Base-by-base conservation (phyloP, 2,329 filamentous ascomycete species). In the Fusarium fujikuroi region DNA sequence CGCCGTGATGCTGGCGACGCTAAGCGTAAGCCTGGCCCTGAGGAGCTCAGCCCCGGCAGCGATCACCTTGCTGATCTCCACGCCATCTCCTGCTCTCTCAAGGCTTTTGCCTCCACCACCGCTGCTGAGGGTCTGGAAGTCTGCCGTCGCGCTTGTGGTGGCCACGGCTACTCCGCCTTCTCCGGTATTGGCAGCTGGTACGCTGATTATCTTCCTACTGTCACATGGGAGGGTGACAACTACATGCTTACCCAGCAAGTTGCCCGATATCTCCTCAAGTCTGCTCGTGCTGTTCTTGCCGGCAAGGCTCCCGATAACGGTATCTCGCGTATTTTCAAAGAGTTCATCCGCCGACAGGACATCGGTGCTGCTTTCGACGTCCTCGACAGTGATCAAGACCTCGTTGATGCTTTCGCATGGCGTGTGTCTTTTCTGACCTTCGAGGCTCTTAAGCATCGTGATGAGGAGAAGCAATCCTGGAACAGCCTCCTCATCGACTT, bases 201-300 rank as follows among this genome's bases (percentile, higher is more conserved):
- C 76, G 87, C 92, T 34, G 92, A 95, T 80, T 94, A 94, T 79
- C 85, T 94, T 3, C 92, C 93, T n/a, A 84, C 82, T 7, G 83
- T 85, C 8, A 93, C 92, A 15, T 93, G 91, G 90, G 92, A 94
- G 80, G 92, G 92, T 49, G 92, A 94, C 83, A 94, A 93, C 85
- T 94, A 93, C 84, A 94, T 95, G 92, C 85, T 95, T 66, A 93
- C 92, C 15, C 92, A 95, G 81, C 92, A 95, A 83, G 92, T 94
- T 6, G 91, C 91, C 6, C 88, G 92, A 65, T 94, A 94, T 77
- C 88, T 95, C 50, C 87, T 95, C 73, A 95, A 94, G 86, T 90
- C 92, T 7, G 92, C 92, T 1, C 90, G 92, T 46, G 87, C 89
- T 3, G 92, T 94, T 1, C 83, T 93, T n/a, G 84, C 87, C 19